These are phyloP conservation scores for Hypoxylon perforatum DNA, from an alignment of 495 filamentous ascomycete species.

Conservation along the genomic window DNA sequence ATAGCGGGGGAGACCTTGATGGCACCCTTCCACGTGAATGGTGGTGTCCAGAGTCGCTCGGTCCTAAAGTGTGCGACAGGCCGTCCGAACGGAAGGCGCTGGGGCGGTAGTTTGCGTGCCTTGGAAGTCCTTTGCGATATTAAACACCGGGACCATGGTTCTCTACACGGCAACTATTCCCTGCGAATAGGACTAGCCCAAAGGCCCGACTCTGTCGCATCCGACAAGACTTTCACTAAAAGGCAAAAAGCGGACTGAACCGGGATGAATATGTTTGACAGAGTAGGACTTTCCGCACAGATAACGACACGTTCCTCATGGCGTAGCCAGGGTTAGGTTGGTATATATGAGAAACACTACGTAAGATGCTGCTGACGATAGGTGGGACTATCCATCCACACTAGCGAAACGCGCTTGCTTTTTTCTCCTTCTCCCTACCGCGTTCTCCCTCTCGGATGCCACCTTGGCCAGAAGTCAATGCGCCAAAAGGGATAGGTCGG, in stretches of 20 bases:
- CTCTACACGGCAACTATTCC: slow-evolving; percentile 20
- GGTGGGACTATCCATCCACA: slow-evolving; percentile 25
- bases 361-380: slow-evolving; percentile 38
- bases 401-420: slow-evolving; percentile 32
- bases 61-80: slow-evolving; percentile 14
- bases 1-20: slow-evolving; percentile 39
- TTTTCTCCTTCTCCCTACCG: slow-evolving; percentile 10
- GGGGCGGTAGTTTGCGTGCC: slow-evolving; percentile 13
- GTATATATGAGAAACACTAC: slow-evolving; percentile 18
- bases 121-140: slow-evolving; percentile 5
- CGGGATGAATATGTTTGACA: slow-evolving; percentile 5
- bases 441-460: slow-evolving; percentile 26
- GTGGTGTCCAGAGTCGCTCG: slow-evolving; percentile 22
- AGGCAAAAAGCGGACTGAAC: slow-evolving; percentile 17
- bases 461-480: slow-evolving; percentile 22
- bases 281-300: slow-evolving; percentile 10
- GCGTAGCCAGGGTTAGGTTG: neutral
- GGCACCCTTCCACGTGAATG: slow-evolving; percentile 39
- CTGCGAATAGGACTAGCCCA: slow-evolving; percentile 20
- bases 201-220: slow-evolving; percentile 30
- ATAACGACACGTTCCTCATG: slow-evolving; percentile 13
- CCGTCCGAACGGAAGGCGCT: slow-evolving; percentile 4
- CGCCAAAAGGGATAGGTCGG: slow-evolving; percentile 21
- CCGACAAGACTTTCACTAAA: slow-evolving; percentile 12
- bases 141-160: slow-evolving; percentile 30